Conservation (phyloP, 2,329 filamentous ascomycete species). For the Parasarocladium wereldwijsianum region DNA sequence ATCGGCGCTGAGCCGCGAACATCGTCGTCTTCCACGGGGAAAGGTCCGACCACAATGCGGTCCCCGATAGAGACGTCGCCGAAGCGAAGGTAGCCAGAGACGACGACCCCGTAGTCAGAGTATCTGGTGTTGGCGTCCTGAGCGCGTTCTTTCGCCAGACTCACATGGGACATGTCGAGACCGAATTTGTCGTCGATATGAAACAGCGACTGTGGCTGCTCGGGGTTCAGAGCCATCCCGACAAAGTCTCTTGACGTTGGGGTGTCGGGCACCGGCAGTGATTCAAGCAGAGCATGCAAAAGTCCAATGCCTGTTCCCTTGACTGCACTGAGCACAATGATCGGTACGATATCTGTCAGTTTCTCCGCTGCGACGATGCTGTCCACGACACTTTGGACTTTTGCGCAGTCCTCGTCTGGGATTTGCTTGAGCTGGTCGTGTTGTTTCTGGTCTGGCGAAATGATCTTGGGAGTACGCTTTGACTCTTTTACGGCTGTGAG, state of each 20-base stretch:
- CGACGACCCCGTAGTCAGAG: slow-evolving; percentile 47
- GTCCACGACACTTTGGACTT: slow-evolving; percentile 41
- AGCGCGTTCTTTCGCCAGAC: slow-evolving; percentile 8
- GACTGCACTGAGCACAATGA: slow-evolving; percentile 76
- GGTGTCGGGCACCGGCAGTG: slow-evolving; percentile 52
- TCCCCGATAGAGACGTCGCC: slow-evolving; percentile 68
- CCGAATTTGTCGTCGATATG: slow-evolving; percentile 86
- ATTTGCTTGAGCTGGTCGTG: slow-evolving; percentile 41
- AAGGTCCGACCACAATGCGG: slow-evolving; percentile 65
- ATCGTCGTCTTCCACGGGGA: slow-evolving; percentile 42
- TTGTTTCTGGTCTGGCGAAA: slow-evolving; percentile 40
- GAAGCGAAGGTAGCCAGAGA: slow-evolving; percentile 73
- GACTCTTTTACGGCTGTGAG: slow-evolving; percentile 64
- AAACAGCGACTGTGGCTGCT: slow-evolving; percentile 54
- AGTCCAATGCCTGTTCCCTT: slow-evolving; percentile 70
- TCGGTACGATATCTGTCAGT: slow-evolving; percentile 50
- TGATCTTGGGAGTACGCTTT: slow-evolving; percentile 58
- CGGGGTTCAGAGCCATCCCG: slow-evolving; percentile 40
- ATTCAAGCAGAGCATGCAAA: slow-evolving; percentile 66
- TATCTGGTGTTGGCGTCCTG: slow-evolving; percentile 3
- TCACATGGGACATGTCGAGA: slow-evolving; percentile 44
- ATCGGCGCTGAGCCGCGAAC: slow-evolving; percentile 22
- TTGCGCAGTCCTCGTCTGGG: slow-evolving; percentile 36
- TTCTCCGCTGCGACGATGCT: slow-evolving; percentile 28
- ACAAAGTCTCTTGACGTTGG: slow-evolving; percentile 39